These are phyloP conservation scores for Alternaria gansuensis DNA, from an alignment of 2,329 filamentous ascomycete species.

Conservation along the genomic window DNA sequence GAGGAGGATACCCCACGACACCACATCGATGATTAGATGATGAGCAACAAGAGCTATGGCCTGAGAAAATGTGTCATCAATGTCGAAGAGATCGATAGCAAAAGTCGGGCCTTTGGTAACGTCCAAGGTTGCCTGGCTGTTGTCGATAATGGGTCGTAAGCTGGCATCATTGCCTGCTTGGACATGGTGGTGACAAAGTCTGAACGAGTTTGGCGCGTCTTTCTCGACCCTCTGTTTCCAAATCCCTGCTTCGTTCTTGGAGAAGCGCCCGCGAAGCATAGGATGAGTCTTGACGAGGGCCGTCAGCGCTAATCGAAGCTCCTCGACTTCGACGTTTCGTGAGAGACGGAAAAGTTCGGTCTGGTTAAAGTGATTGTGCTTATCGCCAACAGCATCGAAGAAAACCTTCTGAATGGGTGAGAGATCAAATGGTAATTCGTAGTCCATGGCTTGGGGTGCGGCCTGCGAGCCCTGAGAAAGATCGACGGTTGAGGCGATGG, in stretches of 20 bases:
- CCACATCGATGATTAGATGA: conserved; percentile 51
- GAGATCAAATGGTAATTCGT: conserved; percentile 39
- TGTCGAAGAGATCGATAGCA: conserved; percentile 55
- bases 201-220: conserved; percentile 36
- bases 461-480: conserved; percentile 15
- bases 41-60: conserved; percentile 51
- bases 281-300: conserved; percentile 50
- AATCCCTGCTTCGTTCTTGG: conserved; percentile 30
- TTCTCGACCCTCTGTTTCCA: conserved; percentile 50
- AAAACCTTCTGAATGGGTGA: conserved; percentile 46
- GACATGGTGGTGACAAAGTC: conserved; percentile 35
- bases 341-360: conserved; percentile 41
- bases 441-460: conserved; percentile 26
- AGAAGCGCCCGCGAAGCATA: conserved; percentile 54
- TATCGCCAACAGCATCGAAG: conserved; percentile 39
- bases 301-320: conserved; percentile 42
- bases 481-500: conserved; percentile 35
- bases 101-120: conserved; percentile 52
- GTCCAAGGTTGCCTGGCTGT: conserved; percentile 45
- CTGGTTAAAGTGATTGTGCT: conserved; percentile 47
- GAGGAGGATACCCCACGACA: conserved; percentile 54
- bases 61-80: conserved; percentile 46
- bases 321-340: conserved; percentile 35
- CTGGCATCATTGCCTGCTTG: conserved; percentile 19
- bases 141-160: conserved; percentile 39